Conservation (phyloP, 306 rosid genomes). For the Leucaena leucocephala region DNA sequence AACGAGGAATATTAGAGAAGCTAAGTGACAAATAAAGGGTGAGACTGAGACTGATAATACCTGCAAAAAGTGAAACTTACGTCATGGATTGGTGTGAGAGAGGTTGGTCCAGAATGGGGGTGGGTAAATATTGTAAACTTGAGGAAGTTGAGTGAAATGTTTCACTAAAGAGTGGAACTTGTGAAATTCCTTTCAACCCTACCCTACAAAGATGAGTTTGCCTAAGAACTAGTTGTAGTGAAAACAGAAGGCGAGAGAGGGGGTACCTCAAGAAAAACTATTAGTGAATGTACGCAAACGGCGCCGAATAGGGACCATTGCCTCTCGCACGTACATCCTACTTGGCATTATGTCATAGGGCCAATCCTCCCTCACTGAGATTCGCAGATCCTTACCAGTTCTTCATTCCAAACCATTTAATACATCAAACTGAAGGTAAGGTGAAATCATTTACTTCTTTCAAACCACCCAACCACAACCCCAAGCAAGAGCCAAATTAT, state of each 20-base stretch:
- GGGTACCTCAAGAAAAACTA: slow-evolving; percentile 13
- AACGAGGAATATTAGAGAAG: neutral
- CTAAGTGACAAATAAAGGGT: neutral
- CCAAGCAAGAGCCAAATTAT: neutral
- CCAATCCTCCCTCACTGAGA: neutral
- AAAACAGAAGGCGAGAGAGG: slow-evolving; percentile 13
- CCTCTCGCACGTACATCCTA: neutral
- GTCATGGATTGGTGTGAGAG: neutral
- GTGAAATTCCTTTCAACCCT: neutral
- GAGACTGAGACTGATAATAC: neutral
- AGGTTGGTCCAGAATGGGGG: slow-evolving; percentile 19
- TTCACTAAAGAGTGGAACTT: slow-evolving; percentile 15
- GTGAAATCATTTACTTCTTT: slow-evolving; percentile 11
- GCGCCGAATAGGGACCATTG: slow-evolving; percentile 40
- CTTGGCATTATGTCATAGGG: neutral
- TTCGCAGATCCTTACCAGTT: neutral
- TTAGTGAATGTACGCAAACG: slow-evolving; percentile 30
- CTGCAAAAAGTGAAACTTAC: slow-evolving; percentile 26
- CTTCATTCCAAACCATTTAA: neutral
- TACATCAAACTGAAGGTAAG: neutral
- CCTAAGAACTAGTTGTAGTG: neutral
- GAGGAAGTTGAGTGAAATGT: slow-evolving; percentile 27
- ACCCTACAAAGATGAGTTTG: slow-evolving; percentile 1
- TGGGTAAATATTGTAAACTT: neutral
- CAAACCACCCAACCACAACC: slow-evolving; percentile 1